These are phyloP conservation scores for Neltuma alba DNA, from an alignment of 306 rosid species.

Conservation along the genomic window DNA sequence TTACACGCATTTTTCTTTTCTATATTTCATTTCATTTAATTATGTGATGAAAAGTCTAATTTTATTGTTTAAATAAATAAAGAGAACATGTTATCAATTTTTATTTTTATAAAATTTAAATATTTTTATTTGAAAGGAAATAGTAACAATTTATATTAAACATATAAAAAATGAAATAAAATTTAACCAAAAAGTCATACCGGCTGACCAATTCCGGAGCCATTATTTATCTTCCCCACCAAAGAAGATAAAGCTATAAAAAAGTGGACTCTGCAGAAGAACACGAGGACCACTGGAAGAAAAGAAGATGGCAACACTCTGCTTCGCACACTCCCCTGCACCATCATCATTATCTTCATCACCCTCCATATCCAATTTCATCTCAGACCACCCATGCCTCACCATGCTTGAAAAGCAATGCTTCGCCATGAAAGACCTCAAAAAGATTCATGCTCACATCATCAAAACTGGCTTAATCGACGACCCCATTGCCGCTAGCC, in stretches of 20 bases:
- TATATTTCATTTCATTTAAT: too few species aligned
- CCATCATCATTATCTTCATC: slow-evolving; percentile 35
- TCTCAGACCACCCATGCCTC: slow-evolving; percentile 65
- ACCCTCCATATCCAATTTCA: slow-evolving; percentile 68
- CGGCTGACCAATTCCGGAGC: background rate
- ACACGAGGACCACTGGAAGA: background rate
- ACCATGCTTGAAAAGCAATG: slow-evolving; percentile 68
- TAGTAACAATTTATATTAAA: background rate
- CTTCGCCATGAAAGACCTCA: slow-evolving; percentile 79
- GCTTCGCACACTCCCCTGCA: slow-evolving; percentile 47
- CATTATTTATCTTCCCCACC: background rate
- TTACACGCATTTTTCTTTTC: too few species aligned
- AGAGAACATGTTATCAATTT: background rate
- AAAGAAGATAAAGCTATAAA: background rate
- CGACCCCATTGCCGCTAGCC: slow-evolving; percentile 59
- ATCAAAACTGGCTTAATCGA: slow-evolving; percentile 72
- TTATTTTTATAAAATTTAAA: too few species aligned
- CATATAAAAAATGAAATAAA: background rate
- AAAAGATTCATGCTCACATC: slow-evolving; percentile 57
- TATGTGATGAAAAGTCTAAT: background rate
- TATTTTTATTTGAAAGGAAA: too few species aligned
- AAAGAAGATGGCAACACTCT: slow-evolving; percentile 30
- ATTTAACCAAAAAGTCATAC: background rate
- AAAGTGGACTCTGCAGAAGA: background rate
- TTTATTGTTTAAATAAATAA: too few species aligned